These are phyloP conservation scores for Lactifluus subvellereus DNA, from an alignment of 768 basidiomycete genomes.

Conservation along the genomic window DNA sequence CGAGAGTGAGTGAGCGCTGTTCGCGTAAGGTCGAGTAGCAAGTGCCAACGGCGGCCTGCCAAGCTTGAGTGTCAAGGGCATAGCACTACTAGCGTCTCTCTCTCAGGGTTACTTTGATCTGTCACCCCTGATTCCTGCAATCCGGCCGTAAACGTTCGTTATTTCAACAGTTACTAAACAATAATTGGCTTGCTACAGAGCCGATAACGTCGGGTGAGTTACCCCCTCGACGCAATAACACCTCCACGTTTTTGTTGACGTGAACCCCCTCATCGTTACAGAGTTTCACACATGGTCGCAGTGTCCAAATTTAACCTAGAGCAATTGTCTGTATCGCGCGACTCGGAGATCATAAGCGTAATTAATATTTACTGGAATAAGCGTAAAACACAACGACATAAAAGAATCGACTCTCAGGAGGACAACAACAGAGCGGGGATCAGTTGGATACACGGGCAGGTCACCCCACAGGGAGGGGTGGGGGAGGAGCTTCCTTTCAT, in stretches of 20 bases:
- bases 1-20: too few species aligned
- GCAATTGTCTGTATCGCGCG: neutral
- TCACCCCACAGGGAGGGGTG: neutral
- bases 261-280: neutral
- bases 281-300: neutral
- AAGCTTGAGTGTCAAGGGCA: too few species aligned
- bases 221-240: neutral
- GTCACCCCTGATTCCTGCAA: neutral
- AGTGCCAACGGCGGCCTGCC: too few species aligned
- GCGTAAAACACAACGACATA: neutral
- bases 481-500: neutral
- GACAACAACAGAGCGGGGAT: neutral
- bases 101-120: too few species aligned
- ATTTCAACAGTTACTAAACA: neutral
- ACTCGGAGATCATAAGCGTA: neutral
- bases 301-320: neutral
- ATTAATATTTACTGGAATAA: constrained; percentile 1
- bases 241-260: too few species aligned
- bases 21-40: too few species aligned
- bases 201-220: neutral
- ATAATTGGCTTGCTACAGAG: neutral
- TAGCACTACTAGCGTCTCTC: too few species aligned
- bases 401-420: neutral
- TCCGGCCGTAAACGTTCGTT: neutral
- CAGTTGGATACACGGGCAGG: neutral